These are phyloP conservation scores for Geosmithia flava DNA, from an alignment of 2,329 filamentous ascomycete genomes.

Conservation along the genomic window DNA sequence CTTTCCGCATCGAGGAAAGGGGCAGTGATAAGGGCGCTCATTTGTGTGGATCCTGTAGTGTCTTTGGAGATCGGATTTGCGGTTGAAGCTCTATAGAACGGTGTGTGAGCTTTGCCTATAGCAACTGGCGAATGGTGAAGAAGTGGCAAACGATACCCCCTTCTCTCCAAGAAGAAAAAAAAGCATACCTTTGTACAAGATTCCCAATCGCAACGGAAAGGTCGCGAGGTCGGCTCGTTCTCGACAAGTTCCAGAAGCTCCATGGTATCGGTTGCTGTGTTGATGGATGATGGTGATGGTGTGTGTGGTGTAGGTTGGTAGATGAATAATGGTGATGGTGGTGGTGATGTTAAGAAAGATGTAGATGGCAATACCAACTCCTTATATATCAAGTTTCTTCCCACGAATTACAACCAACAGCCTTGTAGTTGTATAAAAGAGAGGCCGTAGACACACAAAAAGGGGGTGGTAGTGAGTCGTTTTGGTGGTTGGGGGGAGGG, in stretches of 20 bases:
- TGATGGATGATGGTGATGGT: background rate
- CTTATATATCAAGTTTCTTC: too few species aligned
- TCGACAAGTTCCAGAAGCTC: slow-evolving; percentile 54
- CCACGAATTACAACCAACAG: too few species aligned
- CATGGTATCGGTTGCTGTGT: slow-evolving; percentile 23
- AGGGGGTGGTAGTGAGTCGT: too few species aligned
- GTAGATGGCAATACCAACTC: too few species aligned
- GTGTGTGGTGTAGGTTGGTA: background rate
- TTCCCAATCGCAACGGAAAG: slow-evolving; percentile 53
- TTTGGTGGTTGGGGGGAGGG: too few species aligned
- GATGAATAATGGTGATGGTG: background rate
- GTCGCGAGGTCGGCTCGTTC: slow-evolving; percentile 48
- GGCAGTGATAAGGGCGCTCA: slow-evolving; percentile 53
- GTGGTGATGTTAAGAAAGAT: too few species aligned
- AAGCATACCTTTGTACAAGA: slow-evolving; percentile 45
- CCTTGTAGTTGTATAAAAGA: too few species aligned
- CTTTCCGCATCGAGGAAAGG: slow-evolving; percentile 49
- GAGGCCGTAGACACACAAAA: too few species aligned
- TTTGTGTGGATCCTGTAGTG: slow-evolving; percentile 64
- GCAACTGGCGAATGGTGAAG: too few species aligned
- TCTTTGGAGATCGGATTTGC: slow-evolving; percentile 58
- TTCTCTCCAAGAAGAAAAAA: background rate
- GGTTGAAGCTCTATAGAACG: slow-evolving; percentile 51
- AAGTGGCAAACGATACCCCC: too few species aligned
- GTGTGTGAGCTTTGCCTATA: background rate